phyloP scores from a whole-genome alignment of 768 basidiomycete species.

The Pulveroboletus sp. region DNA sequence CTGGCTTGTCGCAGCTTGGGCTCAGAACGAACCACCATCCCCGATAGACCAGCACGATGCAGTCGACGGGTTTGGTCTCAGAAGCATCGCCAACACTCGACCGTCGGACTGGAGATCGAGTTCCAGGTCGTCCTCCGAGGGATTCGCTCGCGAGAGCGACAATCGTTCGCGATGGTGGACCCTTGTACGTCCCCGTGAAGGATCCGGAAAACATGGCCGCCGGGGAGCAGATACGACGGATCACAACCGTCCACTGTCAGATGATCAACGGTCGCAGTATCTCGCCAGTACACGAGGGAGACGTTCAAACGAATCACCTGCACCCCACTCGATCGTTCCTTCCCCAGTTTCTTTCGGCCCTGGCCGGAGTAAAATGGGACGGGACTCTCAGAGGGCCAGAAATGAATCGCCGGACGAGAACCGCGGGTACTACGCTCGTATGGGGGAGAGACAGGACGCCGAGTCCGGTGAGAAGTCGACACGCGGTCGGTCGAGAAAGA shows the following conservation, averaged over 20 bases:
- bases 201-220: constrained; percentile 8
- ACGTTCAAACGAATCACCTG: constrained; percentile 19
- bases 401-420: constrained; percentile 5
- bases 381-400: constrained; percentile 51
- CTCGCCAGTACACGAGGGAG: constrained; percentile 10
- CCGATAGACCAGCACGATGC: constrained; percentile 48
- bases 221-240: neutral
- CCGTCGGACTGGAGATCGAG: constrained; percentile 50
- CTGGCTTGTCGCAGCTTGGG: constrained; percentile 57
- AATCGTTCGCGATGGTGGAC: constrained; percentile 65
- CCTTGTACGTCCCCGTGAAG: constrained; percentile 56
- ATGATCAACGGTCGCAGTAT: constrained; percentile 17
- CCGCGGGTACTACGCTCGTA: constrained; percentile 15
- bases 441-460: constrained; percentile 18
- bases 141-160: constrained; percentile 29
- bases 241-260: constrained; percentile 2
- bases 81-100: constrained; percentile 36
- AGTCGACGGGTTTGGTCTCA: constrained; percentile 24
- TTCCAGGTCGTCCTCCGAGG: constrained; percentile 39
- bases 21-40: constrained; percentile 76
- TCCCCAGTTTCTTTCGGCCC: constrained; percentile 41
- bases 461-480: constrained; percentile 29
- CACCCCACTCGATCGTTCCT: constrained; percentile 22
- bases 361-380: constrained; percentile 55
- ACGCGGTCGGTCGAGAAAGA: constrained; percentile 34